Conservation (phyloP, 2,329 filamentous ascomycete species). For the Fusarium cyanostomum region DNA sequence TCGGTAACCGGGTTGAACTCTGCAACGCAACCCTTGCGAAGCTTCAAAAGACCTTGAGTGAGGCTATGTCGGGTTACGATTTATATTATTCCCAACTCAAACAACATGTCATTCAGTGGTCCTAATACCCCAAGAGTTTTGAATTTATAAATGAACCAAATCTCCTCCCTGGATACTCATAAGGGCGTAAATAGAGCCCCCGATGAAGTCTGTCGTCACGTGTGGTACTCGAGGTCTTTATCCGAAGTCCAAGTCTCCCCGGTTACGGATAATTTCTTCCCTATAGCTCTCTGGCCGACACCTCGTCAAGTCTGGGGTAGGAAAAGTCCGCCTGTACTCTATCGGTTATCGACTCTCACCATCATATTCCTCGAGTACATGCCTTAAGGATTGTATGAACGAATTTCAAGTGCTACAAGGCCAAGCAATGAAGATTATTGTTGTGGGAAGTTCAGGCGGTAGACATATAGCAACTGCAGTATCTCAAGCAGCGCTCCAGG, state of each 20-base stretch:
- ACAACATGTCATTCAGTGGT: neutral
- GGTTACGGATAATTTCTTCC: neutral
- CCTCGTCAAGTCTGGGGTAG: constrained; percentile 47
- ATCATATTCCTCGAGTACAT: constrained; percentile 49
- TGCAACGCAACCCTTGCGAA: constrained; percentile 76
- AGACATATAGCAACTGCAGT: constrained; percentile 59
- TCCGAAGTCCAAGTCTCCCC: constrained; percentile 8
- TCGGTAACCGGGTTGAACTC: constrained; percentile 78
- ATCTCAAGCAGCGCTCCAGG: constrained; percentile 45
- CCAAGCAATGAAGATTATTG: constrained; percentile 41
- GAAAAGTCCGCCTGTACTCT: constrained; percentile 52
- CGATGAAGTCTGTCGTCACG: constrained; percentile 6
- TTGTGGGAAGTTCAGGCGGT: constrained; percentile 59
- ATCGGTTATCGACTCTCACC: constrained; percentile 59
- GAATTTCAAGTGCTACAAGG: constrained; percentile 43
- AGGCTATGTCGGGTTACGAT: neutral
- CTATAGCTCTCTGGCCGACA: constrained; percentile 53
- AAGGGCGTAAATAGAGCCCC: neutral
- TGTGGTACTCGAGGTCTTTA: constrained; percentile 12
- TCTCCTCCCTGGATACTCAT: no score
- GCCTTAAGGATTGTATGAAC: constrained; percentile 54
- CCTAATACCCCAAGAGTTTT: no score
- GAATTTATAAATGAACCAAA: no score
- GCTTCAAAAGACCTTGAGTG: constrained; percentile 68
- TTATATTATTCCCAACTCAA: neutral